phyloP scores from a whole-genome alignment of 2,329 filamentous ascomycete genomes.

The Endothia cerciana region DNA sequence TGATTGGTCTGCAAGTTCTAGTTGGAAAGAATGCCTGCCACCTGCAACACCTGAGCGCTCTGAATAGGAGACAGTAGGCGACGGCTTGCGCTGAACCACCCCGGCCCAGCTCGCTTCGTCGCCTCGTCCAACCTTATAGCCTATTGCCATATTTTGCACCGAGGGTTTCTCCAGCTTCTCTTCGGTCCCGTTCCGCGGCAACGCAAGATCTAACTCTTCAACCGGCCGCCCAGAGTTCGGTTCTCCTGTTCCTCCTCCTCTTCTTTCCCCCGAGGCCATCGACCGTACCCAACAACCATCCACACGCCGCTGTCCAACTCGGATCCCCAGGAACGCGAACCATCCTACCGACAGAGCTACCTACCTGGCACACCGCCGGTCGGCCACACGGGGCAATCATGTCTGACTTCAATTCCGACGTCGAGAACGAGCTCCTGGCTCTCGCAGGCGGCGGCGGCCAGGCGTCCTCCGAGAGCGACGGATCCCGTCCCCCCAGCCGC shows the following conservation, averaged over 20 bases:
- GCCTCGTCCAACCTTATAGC: too few relatives aligned
- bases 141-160: too few relatives aligned
- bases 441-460: constrained; percentile 78
- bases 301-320: not conserved
- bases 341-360: not conserved
- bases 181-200: not conserved
- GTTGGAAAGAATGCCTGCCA: not conserved
- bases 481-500: constrained; percentile 57
- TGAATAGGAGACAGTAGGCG: constrained; percentile 3
- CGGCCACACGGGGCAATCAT: constrained; percentile 51
- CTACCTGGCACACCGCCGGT: not conserved
- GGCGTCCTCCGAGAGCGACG: constrained; percentile 63
- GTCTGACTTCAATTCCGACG: constrained; percentile 61
- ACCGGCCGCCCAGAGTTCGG: not conserved
- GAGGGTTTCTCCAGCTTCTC: not conserved
- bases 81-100: not conserved
- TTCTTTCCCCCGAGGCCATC: too few relatives aligned
- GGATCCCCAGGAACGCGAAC: not conserved
- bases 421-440: constrained; percentile 92
- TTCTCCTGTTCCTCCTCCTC: not conserved
- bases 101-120: not conserved
- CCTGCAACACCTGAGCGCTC: not conserved
- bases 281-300: not conserved
- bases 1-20: not conserved
- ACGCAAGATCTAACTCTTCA: not conserved